phyloP scores from a whole-genome alignment of 129 eudicot species.

The Lactuca sativa region DNA sequence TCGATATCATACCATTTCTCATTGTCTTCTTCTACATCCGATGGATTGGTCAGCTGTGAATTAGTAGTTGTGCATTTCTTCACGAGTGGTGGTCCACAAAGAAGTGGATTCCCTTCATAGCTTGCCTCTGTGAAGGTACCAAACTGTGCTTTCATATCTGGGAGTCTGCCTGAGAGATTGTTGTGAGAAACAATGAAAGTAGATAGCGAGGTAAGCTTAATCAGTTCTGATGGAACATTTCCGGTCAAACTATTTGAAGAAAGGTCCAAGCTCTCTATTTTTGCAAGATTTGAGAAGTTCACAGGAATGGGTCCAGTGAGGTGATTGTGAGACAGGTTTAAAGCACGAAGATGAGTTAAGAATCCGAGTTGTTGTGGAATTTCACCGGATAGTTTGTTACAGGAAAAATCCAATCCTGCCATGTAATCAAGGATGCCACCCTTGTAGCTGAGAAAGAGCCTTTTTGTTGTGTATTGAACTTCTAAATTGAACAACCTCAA shows the following conservation, averaged over 20 bases:
- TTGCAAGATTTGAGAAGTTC: too few species aligned
- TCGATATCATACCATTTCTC: slow-evolving; percentile 33
- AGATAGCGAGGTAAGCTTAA: background rate
- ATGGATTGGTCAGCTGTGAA: background rate
- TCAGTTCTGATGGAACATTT: background rate
- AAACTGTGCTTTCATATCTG: too few species aligned
- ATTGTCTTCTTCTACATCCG: background rate
- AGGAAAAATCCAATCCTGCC: slow-evolving; percentile 31
- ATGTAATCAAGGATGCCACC: slow-evolving; percentile 29
- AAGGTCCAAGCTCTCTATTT: too few species aligned
- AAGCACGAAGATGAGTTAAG: background rate
- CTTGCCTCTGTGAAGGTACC: too few species aligned
- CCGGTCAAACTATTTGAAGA: slow-evolving; percentile 5
- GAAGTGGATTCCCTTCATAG: too few species aligned
- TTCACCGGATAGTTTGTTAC: slow-evolving; percentile 18
- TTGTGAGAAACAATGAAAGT: too few species aligned
- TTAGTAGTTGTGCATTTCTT: too few species aligned
- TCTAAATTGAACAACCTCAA: slow-evolving; percentile 1
- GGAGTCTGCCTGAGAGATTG: too few species aligned
- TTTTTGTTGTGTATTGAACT: background rate
- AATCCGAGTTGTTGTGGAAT: slow-evolving; percentile 22
- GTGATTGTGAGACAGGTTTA: background rate
- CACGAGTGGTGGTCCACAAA: too few species aligned
- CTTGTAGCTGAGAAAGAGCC: slow-evolving; percentile 1
- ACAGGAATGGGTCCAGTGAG: too few species aligned